Evolutionary conservation across 2,329 filamentous ascomycete species (phyloP).

Genomic region (Botrytis byssoidea): DNA sequence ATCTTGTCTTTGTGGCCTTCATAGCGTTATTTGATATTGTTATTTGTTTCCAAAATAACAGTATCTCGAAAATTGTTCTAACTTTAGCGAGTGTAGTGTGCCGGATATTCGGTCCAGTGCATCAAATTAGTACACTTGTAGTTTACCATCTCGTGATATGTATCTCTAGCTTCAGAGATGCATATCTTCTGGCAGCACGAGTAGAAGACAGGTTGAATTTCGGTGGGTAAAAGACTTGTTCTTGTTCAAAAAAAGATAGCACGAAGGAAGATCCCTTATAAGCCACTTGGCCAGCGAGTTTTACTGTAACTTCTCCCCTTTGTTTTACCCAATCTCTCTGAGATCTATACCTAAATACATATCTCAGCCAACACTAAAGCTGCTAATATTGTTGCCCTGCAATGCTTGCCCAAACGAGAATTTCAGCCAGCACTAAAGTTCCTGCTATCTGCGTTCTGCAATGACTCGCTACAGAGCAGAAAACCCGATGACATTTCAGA

Average conservation of each 20-base stretch:
- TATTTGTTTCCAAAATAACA: not conserved
- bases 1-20: fast-evolving
- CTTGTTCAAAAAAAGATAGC: not conserved
- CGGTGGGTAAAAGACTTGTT: not conserved
- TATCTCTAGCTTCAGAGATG: not conserved
- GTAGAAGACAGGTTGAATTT: not conserved
- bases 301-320: not conserved
- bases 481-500: not conserved
- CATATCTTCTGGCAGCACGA: not conserved
- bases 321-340: not conserved
- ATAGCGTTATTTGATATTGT: not conserved
- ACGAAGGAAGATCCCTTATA: not conserved
- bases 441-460: not conserved
- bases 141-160: not conserved
- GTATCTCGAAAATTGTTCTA: not conserved
- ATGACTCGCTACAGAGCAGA: not conserved
- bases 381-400: too few species aligned
- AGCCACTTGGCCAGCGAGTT: not conserved
- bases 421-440: too few species aligned
- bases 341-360: not conserved
- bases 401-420: too few species aligned
- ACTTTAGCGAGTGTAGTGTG: not conserved
- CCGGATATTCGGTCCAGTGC: not conserved
- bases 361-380: not conserved
- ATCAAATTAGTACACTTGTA: not conserved